Percentiles rank a stretch among this genome's conserved stretches.
These are phyloP conservation scores for Colletotrichum costaricense DNA, from an alignment of 2,329 filamentous ascomycete genomes.

Conservation along the genomic window DNA sequence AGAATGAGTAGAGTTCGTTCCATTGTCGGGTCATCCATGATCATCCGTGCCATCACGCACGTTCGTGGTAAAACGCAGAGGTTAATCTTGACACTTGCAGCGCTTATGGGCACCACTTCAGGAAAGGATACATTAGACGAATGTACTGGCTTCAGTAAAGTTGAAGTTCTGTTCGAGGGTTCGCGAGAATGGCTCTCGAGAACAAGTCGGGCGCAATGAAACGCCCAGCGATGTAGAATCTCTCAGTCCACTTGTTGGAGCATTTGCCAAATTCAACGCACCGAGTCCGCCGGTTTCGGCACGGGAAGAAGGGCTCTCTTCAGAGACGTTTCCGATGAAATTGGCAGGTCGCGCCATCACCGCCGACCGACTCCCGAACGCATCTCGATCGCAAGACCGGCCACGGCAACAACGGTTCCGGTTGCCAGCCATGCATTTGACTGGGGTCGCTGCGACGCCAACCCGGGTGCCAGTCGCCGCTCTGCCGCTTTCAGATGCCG, in stretches of 20 bases:
- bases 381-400: neutral
- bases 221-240: neutral
- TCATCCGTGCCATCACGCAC: neutral
- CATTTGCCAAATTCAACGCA: neutral
- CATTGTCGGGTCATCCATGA: neutral
- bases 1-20: neutral
- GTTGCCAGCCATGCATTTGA: neutral
- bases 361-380: neutral
- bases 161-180: neutral
- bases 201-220: neutral
- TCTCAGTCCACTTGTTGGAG: neutral
- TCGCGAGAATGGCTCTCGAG: neutral
- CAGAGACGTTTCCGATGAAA: neutral
- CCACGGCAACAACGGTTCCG: neutral
- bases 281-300: neutral
- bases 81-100: neutral
- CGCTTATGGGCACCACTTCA: neutral
- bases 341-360: neutral
- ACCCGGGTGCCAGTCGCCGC: neutral
- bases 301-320: neutral
- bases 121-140: neutral
- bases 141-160: neutral
- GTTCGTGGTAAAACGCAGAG: neutral
- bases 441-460: neutral
- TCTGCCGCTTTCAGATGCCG: constrained; percentile 15